A percentile compares a stretch with the other conserved stretches of the same genome.
These are phyloP conservation scores for Nitzschia putrida DNA, from an alignment of 108 stramenopile genomes.

Conservation along the genomic window DNA sequence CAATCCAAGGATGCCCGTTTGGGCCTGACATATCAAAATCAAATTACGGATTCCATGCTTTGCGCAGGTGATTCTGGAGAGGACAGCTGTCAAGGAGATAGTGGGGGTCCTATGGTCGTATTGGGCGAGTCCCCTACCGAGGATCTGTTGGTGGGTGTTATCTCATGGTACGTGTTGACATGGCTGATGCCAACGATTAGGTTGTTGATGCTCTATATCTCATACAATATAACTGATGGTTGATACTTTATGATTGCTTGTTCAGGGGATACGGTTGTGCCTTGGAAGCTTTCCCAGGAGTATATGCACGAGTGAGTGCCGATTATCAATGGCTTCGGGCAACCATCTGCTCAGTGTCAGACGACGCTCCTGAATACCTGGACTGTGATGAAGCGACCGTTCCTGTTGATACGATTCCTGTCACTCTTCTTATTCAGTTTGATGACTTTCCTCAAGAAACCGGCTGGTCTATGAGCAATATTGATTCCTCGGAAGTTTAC, in stretches of 20 bases:
- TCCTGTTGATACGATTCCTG: constrained; percentile 13
- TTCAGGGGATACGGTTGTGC: constrained; percentile 33
- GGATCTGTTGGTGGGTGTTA: constrained; percentile 46
- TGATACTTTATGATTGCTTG: not conserved
- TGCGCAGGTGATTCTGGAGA: constrained; percentile 47
- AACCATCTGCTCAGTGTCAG: constrained; percentile 48
- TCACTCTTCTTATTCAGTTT: constrained; percentile 27
- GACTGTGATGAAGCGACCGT: constrained; percentile 31
- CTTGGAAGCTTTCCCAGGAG: constrained; percentile 38
- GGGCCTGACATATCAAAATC: constrained; percentile 42
- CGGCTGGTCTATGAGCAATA: constrained; percentile 27
- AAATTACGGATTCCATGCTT: constrained; percentile 58
- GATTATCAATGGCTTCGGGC: constrained; percentile 53
- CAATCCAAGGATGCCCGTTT: constrained; percentile 18
- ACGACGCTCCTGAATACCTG: constrained; percentile 47
- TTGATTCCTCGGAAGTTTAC: not conserved
- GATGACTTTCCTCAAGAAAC: constrained; percentile 42
- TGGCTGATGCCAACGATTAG: not conserved
- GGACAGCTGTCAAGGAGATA: constrained; percentile 61
- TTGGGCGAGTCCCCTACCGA: constrained; percentile 9
- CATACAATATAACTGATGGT: not conserved
- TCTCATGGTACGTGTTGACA: constrained; percentile 33
- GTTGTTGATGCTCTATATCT: not conserved
- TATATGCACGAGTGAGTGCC: constrained; percentile 49
- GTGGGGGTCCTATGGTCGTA: constrained; percentile 43